Evolutionary conservation across 176 grass and related monocot genomes (phyloP), one percentile per base, ranked within the genome.

Genomic region (Metroxylon sagu): DNA sequence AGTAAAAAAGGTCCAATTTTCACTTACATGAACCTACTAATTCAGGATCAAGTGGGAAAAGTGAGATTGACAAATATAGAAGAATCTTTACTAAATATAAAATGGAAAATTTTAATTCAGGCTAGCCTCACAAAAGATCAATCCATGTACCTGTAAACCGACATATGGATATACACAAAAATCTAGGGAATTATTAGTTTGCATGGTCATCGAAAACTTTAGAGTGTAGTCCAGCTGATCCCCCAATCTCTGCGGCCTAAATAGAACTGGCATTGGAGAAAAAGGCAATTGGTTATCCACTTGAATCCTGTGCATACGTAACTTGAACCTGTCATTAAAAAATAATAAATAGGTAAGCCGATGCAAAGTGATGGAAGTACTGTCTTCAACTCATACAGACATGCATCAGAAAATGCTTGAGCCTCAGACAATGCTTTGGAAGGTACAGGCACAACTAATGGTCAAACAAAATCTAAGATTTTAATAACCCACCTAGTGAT

Each of bases 131-230:
- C 35, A 43, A 43, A 12, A 43, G 8, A 43, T 43, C 21, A 71
- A 61, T 12, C 29, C 26, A 16, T 31, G 64, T 74, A 97, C 92
- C 92, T 97, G 87, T 67, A 97, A 69, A 80, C 87, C 92, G 31
- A 97, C 65, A 79, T 88, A 97, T 15, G 92, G 92, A 75, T 97
- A 97, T 26, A 97, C 86, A 67, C 76, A 80, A 76, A 75, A 79
- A 74, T 97, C 92, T 10, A 97, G 72, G 70, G 87, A 87, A 97
- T 91, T 97, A 73, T 91, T 88, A 29, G 81, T 79, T 78, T 97
- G 87, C 73, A 84, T 84, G 49, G 87, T 97, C 77, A 88, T 61
- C 51, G 87, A 88, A 55, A 91, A 89, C 71, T 97, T 97, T 31
- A 97, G 5, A 74, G 83, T 52, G 50, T 85, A 80, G 59, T 97